Conservation (phyloP, 208 protist species). For the Crithidia fasciculata region DNA sequence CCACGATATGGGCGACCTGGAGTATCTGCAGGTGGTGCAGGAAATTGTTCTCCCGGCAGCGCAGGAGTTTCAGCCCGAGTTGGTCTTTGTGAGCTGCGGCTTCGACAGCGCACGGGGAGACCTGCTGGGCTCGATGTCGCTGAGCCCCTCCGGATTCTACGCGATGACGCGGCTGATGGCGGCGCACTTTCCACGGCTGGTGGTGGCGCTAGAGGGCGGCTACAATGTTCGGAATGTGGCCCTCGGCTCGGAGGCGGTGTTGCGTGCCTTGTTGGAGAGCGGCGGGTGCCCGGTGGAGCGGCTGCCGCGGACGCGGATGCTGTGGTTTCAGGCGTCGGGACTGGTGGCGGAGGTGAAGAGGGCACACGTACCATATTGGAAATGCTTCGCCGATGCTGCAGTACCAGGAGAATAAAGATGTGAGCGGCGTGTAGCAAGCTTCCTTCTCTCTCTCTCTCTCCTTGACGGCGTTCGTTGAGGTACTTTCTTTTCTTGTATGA, state of each 20-base stretch:
- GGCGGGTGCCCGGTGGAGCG: constrained; percentile 8
- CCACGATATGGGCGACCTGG: constrained; percentile 89
- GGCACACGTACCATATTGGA: constrained; percentile 26
- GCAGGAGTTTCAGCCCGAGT: constrained; percentile 89
- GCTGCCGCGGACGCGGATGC: constrained; percentile 60
- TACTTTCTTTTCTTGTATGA: no score
- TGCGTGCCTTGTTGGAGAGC: constrained; percentile 76
- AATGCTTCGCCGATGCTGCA: constrained; percentile 14
- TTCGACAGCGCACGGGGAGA: constrained; percentile 96
- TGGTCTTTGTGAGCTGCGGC: constrained; percentile 95
- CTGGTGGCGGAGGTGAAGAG: constrained; percentile 22
- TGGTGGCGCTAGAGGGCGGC: constrained; percentile 91
- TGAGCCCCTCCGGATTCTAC: constrained; percentile 82
- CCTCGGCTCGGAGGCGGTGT: constrained; percentile 78
- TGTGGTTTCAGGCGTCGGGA: constrained; percentile 49
- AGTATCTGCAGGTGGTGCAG: constrained; percentile 94
- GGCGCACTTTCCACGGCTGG: constrained; percentile 51
- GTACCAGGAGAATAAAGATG: no score
- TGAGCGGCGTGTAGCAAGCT: no score
- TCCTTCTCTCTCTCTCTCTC: no score
- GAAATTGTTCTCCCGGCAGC: constrained; percentile 93
- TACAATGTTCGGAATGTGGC: constrained; percentile 89
- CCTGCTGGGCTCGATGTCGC: constrained; percentile 88
- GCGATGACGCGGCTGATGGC: constrained; percentile 73
- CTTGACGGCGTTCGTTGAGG: no score